Percentiles rank a stretch among this genome's conserved stretches.
These are phyloP conservation scores for Boechera retrofracta DNA, from an alignment of 345 rosid species.

Conservation along the genomic window DNA sequence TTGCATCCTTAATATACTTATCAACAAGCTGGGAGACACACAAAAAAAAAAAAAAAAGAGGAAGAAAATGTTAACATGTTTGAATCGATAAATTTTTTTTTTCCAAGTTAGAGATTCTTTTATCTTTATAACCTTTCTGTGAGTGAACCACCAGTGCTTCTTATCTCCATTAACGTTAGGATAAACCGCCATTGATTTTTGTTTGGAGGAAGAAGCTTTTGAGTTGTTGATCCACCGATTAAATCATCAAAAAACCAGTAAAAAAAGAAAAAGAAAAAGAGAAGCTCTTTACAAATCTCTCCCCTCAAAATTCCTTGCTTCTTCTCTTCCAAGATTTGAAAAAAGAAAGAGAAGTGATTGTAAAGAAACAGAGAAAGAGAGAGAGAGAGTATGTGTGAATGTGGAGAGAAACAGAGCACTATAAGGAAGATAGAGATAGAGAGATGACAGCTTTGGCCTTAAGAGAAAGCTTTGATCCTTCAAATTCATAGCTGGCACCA, in stretches of 20 bases:
- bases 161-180: constrained; percentile 53
- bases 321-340: constrained; percentile 38
- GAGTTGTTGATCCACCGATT: not conserved
- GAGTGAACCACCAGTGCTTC: constrained; percentile 94
- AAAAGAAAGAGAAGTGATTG: constrained; percentile 37
- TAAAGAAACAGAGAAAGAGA: constrained; percentile 34
- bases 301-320: constrained; percentile 32
- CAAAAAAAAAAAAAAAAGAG: not conserved
- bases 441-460: constrained; percentile 76
- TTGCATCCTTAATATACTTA: constrained; percentile 78
- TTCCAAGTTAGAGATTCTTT: not conserved
- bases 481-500: constrained; percentile 88
- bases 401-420: constrained; percentile 42
- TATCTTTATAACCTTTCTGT: constrained; percentile 57
- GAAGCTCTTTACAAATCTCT: not conserved
- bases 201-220: not conserved
- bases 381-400: constrained; percentile 10
- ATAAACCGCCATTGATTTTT: constrained; percentile 44
- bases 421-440: constrained; percentile 32
- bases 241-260: not conserved
- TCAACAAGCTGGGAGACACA: constrained; percentile 64
- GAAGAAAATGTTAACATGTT: not conserved
- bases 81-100: not conserved
- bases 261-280: too few species aligned
- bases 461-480: constrained; percentile 81